phyloP scores from a whole-genome alignment of 805 yeast genomes.

The Saturnispora kantuleensis region DNA sequence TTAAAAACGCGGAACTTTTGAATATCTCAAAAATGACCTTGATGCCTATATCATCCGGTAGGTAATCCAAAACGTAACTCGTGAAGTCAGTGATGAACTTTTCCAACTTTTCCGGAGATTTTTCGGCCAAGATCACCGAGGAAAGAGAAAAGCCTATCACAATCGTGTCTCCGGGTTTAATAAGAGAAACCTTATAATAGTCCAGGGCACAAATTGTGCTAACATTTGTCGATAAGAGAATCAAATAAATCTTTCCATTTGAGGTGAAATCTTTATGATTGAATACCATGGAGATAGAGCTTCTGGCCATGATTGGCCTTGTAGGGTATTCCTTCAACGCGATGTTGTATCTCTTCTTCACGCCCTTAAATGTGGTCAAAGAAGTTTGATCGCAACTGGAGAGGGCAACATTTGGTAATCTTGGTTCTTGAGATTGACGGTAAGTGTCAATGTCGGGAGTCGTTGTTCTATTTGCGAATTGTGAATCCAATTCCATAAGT shows the following conservation, averaged over 20 bases:
- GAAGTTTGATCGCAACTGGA: conserved; percentile 11
- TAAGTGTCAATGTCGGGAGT: conserved; percentile 28
- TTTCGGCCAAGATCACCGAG: conserved; percentile 10
- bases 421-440: conserved; percentile 10
- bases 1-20: conserved; percentile 36
- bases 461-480: conserved; percentile 31
- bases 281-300: conserved; percentile 31
- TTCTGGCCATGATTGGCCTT: conserved; percentile 23
- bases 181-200: conserved; percentile 42
- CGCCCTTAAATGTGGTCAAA: conserved; percentile 5
- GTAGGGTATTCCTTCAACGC: conserved; percentile 27
- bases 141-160: conserved; percentile 34
- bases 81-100: conserved; percentile 27
- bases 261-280: conserved; percentile 30
- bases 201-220: conserved; percentile 73
- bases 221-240: conserved; percentile 52
- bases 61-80: conserved; percentile 28
- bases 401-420: conserved; percentile 11
- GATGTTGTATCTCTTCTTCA: conserved; percentile 7
- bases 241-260: conserved; percentile 26
- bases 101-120: conserved; percentile 15
- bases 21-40: conserved; percentile 51
- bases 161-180: conserved; percentile 55
- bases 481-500: conserved; percentile 44
- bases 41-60: conserved; percentile 24